Base-by-base conservation (phyloP, 257 asterid species). In the Echites panduratus region DNA sequence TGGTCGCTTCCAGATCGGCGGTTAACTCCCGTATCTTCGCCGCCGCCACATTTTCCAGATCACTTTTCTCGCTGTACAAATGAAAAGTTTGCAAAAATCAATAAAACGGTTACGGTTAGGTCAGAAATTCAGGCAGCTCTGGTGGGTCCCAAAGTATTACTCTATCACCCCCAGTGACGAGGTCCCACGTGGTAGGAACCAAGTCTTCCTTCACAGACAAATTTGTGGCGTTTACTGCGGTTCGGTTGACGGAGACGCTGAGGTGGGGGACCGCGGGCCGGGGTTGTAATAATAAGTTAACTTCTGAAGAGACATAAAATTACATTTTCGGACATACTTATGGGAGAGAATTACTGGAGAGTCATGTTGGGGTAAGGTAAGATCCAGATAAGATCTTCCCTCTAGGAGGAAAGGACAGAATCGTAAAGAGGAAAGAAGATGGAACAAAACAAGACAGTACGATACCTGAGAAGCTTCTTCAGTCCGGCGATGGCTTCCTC, bases 401-500 rank as follows among this genome's bases (percentile, higher is more conserved):
- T 29, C 32, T 66, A 8, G 54, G 49, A 61, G 7, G 14, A 64
- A 71, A 27, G 77, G 61, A 54, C 45, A 74, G 41, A 69, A 69
- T 26, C 38, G 38, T 1, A 32, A 32, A 32, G 38, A 32, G 3
- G 35, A 26, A 10, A 63, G 9, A 48, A 72, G 27, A 45, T 10
- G 0, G 2, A 53, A 49, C n/a, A 2, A 48, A 35, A 68, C 4
- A 7, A 6, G 67, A 45, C 19, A 45, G 41, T n/a, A 10, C 27
- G 16, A 20, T 77, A 89, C 96, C 96, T 87, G 78, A 89, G 91
- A 81, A 89, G 94, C 85, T 87, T 89, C 82, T 82, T 75, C 68
- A 89, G 82, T 67, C 91, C 92, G 53, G 87, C 90, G 71, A 89
- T 87, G 89, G 96, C 96, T 74, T 85, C 96, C 86, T 87, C 94